phyloP scores from a whole-genome alignment of 495 filamentous ascomycete genomes.

The Xylaria telfairii region DNA sequence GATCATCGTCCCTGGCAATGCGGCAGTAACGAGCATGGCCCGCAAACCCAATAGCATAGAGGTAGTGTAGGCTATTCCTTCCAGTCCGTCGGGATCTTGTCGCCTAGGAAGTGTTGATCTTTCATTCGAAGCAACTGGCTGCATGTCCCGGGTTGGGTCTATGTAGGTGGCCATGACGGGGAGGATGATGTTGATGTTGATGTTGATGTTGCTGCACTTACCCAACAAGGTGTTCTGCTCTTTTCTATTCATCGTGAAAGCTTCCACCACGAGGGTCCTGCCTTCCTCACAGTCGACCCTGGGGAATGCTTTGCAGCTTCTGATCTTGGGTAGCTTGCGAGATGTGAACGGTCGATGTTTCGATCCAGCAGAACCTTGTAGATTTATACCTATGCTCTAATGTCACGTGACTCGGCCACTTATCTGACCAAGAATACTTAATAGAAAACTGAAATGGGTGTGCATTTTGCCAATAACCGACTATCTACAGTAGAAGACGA shows the following conservation, averaged over 20 bases:
- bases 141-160: neutral
- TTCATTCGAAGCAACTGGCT: neutral
- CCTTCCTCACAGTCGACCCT: neutral
- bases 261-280: neutral
- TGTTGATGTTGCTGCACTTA: constrained; percentile 29
- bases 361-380: neutral
- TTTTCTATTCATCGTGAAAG: constrained; percentile 32
- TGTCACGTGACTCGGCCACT: neutral
- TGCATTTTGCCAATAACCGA: neutral
- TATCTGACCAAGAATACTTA: neutral
- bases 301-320: neutral
- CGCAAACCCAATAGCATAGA: neutral
- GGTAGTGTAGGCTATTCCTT: neutral
- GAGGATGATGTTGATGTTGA: too few relatives aligned
- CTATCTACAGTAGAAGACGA: neutral
- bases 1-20: neutral
- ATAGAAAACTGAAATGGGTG: neutral
- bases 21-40: neutral
- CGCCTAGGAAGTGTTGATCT: neutral
- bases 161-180: neutral
- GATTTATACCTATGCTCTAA: neutral
- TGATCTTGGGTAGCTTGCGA: neutral
- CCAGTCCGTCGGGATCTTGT: neutral
- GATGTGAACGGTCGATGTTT: neutral
- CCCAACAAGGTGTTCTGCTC: constrained; percentile 30